Conservation (phyloP, 1,139 yeast genomes). For the Kurtzmaniella quercitrusa region DNA sequence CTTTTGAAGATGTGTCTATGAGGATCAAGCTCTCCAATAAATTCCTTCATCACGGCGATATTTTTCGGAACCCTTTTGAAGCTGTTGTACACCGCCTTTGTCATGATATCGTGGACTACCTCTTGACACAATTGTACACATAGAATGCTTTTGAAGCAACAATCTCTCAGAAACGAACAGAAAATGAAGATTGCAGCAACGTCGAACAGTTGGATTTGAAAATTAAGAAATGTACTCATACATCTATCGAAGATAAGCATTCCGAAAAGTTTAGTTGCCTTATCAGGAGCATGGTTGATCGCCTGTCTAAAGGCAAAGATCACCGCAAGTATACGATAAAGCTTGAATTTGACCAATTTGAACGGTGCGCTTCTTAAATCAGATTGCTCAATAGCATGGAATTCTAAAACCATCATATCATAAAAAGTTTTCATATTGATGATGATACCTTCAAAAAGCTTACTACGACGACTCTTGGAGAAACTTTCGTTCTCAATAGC, state of each 20-base stretch:
- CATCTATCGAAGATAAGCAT: neutral
- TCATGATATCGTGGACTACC: neutral
- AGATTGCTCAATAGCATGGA: conserved; percentile 7
- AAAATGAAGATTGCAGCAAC: neutral
- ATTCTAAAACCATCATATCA: conserved; percentile 7
- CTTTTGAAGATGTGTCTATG: neutral
- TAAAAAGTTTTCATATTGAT: conserved; percentile 8
- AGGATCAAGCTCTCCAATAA: neutral
- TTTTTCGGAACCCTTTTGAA: neutral
- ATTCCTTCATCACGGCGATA: neutral
- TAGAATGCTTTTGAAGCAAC: neutral
- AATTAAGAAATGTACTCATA: neutral
- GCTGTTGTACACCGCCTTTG: neutral
- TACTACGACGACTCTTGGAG: conserved; percentile 8
- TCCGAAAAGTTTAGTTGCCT: neutral
- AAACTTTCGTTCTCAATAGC: conserved; percentile 8
- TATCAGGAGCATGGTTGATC: neutral
- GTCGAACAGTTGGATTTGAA: neutral
- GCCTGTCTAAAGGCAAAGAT: neutral
- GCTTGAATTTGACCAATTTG: conserved; percentile 5
- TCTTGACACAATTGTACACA: neutral
- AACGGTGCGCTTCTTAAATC: neutral
- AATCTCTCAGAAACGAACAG: neutral
- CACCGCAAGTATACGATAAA: conserved; percentile 3
- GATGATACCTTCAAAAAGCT: conserved; percentile 8